A percentile compares a stretch with the other conserved stretches of the same genome.
These are phyloP conservation scores for Diplotaxis tenuifolia DNA, from an alignment of 345 rosid species.

Conservation along the genomic window DNA sequence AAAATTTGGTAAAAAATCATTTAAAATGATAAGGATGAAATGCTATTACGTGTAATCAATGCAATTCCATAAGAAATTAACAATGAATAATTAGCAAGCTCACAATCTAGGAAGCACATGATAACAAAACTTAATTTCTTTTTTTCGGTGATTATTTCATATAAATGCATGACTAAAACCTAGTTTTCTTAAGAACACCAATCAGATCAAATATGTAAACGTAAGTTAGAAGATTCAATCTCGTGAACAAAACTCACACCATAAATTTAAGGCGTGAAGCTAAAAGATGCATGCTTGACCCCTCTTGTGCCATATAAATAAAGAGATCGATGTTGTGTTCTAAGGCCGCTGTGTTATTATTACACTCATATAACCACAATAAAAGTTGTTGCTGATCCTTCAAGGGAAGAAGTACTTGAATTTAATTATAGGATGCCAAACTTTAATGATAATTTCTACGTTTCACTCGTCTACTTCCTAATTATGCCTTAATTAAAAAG, in stretches of 20 bases:
- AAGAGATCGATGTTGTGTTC: constrained; percentile 24
- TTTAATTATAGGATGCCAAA: constrained; percentile 26
- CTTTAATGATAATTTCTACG: constrained; percentile 30
- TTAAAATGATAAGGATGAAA: background rate
- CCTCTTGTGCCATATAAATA: constrained; percentile 23
- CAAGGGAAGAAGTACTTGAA: constrained; percentile 34
- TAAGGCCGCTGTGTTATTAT: constrained; percentile 31
- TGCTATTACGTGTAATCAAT: background rate
- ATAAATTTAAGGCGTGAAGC: constrained; percentile 35
- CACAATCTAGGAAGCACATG: background rate
- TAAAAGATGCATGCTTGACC: constrained; percentile 39
- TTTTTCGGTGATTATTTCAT: background rate
- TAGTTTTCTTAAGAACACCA: background rate
- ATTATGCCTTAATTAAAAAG: constrained; percentile 25
- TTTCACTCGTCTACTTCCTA: constrained; percentile 20
- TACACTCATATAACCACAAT: constrained; percentile 20
- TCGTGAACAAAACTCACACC: constrained; percentile 23
- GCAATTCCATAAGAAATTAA: background rate
- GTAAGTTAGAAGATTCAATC: constrained; percentile 30
- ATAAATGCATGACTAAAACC: background rate
- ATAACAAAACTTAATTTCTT: background rate
- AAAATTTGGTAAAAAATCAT: background rate
- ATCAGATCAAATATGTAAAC: constrained; percentile 14
- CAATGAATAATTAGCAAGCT: background rate
- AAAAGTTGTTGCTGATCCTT: constrained; percentile 35